Percentiles rank a stretch among this genome's conserved stretches.
Conservation (phyloP, 1,284 basidiomycete genomes). For the Pulveroboletus sp. region DNA sequence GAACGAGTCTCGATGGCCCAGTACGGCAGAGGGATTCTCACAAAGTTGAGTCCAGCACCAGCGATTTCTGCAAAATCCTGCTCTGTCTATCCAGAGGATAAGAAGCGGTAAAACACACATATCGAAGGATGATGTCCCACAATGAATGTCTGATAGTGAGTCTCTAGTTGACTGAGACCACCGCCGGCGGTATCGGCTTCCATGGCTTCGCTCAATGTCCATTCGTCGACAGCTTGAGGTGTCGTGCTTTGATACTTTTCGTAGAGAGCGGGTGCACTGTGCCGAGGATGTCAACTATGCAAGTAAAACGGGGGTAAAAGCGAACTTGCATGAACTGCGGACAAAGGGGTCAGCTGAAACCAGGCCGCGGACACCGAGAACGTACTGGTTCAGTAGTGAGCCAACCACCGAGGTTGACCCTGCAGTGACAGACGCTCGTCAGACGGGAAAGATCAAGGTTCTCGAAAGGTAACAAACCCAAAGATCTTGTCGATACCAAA, state of each 20-base stretch:
- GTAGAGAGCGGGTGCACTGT: slow-evolving; percentile 69
- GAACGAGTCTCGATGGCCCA: slow-evolving; percentile 83
- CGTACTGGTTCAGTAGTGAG: slow-evolving; percentile 66
- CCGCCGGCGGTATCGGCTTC: slow-evolving; percentile 60
- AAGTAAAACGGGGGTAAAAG: not conserved
- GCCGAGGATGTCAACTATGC: slow-evolving; percentile 13
- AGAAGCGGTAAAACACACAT: slow-evolving; percentile 1
- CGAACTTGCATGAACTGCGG: slow-evolving; percentile 36
- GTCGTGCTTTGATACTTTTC: slow-evolving; percentile 58
- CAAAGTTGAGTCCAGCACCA: slow-evolving; percentile 87
- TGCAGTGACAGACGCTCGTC: slow-evolving; percentile 21
- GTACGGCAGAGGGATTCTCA: slow-evolving; percentile 81
- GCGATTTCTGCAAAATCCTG: slow-evolving; percentile 88
- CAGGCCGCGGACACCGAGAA: slow-evolving; percentile 40
- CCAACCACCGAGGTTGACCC: slow-evolving; percentile 72
- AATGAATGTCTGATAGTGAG: slow-evolving; percentile 83
- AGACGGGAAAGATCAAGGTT: slow-evolving; percentile 2
- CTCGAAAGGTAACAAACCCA: slow-evolving; percentile 30
- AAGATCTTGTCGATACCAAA: slow-evolving; percentile 49
- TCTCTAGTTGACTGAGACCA: slow-evolving; percentile 62
- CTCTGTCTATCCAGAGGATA: slow-evolving; percentile 62
- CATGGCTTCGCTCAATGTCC: slow-evolving; percentile 70
- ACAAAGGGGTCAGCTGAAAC: slow-evolving; percentile 11
- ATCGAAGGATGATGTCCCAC: slow-evolving; percentile 43
- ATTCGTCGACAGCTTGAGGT: slow-evolving; percentile 66